Evolutionary conservation across 768 basidiomycete species (phyloP), one percentile per base, ranked within the genome.

Genomic region (Mycena olivaceomarginata): DNA sequence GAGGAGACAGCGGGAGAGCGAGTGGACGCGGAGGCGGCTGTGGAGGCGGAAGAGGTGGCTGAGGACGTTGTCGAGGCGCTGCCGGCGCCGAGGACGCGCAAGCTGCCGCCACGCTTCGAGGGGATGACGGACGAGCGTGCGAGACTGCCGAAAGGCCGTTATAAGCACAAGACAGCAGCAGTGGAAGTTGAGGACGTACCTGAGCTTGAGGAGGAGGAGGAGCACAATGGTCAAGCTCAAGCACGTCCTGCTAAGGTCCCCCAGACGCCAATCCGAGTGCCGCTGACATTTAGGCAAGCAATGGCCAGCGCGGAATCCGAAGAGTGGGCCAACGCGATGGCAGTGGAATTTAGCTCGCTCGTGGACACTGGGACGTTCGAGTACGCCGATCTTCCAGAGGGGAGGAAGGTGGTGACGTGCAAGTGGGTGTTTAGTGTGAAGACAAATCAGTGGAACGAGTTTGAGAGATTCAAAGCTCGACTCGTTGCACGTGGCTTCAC

Each of bases 191-290:
- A 31, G 31, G 31, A 31, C 31, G 39, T n/a, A 56, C 53, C 53
- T 59, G 62, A 31, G 31, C 62, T 63, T 60, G 70, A 72, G 70
- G 70, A 72, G 70, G 60, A 71, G 45, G 59, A 70, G 40, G 59
- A 71, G 70, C n/a, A 22, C 16, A 25, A 25, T 25, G 25, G 25
- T 25, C 70, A 63, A 72, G 71, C 48, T 6, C 70, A 72, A 8
- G 63, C 62, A 8, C 71, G 40, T 41, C 4, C 51, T 72, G 63
- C 71, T n/a, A 12, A 1, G 10, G 25, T 25, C 25, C 56, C 16
- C 71, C 63, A 16, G 48, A 11, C 48, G 16, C 71, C 71, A 2
- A 56, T 65, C 11, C 5, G 25, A 22, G 62, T 72, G 20, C 70
- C 71, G 6, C 53, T 65, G 48, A 56, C 63, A 2, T 72, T 72